Conservation (phyloP, 495 filamentous ascomycete species). For the Lentithecium fluviatile region DNA sequence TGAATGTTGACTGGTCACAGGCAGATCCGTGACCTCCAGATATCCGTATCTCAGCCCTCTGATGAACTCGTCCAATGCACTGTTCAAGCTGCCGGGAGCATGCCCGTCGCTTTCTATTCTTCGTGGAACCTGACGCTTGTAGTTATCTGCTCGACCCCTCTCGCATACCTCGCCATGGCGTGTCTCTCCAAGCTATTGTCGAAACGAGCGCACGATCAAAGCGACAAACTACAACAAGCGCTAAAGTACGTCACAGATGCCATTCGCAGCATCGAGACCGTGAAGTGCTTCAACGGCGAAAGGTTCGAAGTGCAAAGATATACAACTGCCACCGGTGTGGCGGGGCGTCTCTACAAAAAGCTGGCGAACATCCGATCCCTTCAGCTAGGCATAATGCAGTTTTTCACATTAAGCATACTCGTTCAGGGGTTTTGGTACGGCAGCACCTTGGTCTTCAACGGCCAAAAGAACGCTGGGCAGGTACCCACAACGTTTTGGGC, state of each 20-base stretch:
- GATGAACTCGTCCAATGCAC: slow-evolving; percentile 65
- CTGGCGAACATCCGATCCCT: slow-evolving; percentile 67
- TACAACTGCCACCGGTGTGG: slow-evolving; percentile 53
- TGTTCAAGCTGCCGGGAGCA: slow-evolving; percentile 59
- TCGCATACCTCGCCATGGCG: slow-evolving; percentile 60
- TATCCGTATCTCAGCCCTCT: slow-evolving; percentile 73
- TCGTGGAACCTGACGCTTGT: slow-evolving; percentile 85
- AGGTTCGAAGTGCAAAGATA: slow-evolving; percentile 68
- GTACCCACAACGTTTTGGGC: slow-evolving; percentile 86
- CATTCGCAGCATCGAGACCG: slow-evolving; percentile 72
- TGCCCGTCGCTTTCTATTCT: slow-evolving; percentile 69
- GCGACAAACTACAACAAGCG: slow-evolving; percentile 63
- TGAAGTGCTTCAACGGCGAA: slow-evolving; percentile 84
- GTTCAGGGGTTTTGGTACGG: slow-evolving; percentile 93
- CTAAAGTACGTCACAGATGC: slow-evolving; percentile 71
- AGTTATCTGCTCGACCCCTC: slow-evolving; percentile 71
- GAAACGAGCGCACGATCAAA: slow-evolving; percentile 66
- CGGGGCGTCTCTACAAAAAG: slow-evolving; percentile 62
- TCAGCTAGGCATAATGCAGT: slow-evolving; percentile 69
- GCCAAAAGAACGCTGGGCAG: slow-evolving; percentile 60
- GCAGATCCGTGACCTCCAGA: slow-evolving; percentile 78
- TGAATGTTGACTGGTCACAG: slow-evolving; percentile 49
- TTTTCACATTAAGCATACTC: slow-evolving; percentile 77
- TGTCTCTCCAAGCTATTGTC: slow-evolving; percentile 62
- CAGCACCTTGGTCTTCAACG: slow-evolving; percentile 58